These are phyloP conservation scores for Mucor mucedo DNA, from an alignment of 371 early-diverging fungal species.

Conservation along the genomic window DNA sequence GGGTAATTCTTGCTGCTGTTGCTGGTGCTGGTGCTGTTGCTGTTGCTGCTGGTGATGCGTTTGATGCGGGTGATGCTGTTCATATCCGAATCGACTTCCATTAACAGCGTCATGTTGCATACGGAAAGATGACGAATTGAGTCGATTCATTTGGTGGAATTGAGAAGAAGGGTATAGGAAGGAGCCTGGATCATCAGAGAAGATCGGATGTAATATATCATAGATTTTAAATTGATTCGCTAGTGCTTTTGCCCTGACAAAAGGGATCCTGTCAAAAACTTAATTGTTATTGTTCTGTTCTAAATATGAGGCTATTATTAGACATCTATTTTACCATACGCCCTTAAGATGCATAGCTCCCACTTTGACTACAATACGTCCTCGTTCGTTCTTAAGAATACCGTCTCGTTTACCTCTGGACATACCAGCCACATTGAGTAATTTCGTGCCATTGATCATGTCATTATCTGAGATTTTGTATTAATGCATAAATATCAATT, in stretches of 20 bases:
- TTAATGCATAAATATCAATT: background rate
- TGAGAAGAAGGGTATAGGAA: constrained; percentile 29
- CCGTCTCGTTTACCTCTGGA: constrained; percentile 83
- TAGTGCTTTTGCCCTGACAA: constrained; percentile 64
- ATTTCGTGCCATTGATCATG: constrained; percentile 82
- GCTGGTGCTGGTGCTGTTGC: too few relatives aligned
- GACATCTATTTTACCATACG: constrained; percentile 59
- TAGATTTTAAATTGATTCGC: constrained; percentile 55
- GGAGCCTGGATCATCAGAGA: constrained; percentile 62
- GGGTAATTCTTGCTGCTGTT: too few relatives aligned
- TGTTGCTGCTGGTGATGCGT: too few relatives aligned
- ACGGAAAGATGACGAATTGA: constrained; percentile 9
- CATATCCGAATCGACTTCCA: too few relatives aligned
- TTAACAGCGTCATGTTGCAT: too few relatives aligned
- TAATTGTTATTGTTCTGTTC: background rate
- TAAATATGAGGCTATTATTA: too few relatives aligned
- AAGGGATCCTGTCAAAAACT: constrained; percentile 54
- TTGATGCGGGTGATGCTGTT: too few relatives aligned
- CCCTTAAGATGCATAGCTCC: constrained; percentile 86
- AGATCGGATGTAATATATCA: constrained; percentile 50
- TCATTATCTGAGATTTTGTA: constrained; percentile 55
- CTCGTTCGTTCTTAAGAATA: constrained; percentile 78
- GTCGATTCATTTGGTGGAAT: constrained; percentile 20
- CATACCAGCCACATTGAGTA: constrained; percentile 79
- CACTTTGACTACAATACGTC: constrained; percentile 74